Base-by-base conservation (phyloP, 768 basidiomycete genomes). In the Cystobasidium tubakii region DNA sequence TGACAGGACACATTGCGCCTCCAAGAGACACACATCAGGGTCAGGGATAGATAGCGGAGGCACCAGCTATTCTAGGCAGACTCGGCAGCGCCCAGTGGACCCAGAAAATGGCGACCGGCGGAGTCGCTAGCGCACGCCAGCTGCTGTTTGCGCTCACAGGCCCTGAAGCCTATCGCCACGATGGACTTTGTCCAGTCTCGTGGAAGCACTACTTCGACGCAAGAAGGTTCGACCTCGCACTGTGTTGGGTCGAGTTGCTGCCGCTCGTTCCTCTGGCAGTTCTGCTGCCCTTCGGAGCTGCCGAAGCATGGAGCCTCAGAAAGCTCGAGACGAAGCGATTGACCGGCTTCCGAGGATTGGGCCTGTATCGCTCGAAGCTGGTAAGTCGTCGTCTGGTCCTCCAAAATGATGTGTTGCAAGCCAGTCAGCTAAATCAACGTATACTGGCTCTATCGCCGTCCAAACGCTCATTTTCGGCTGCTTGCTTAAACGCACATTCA, bases 181-280 rank as follows among this genome's bases (percentile, higher is more conserved):
- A 71, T 55, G 69, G 54, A n/a, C 54, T 71, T 2, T 71, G 69
- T 55, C 69, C 69, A 36, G 21, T 36, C 23, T 36, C 27, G n/a
- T 71, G 69, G 69, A 57, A 36, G 54, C 70, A 74, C 44, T 55
- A 44, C 64, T 67, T 74, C 43, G 34, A 46, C 66, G 21, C 34
- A 10, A 27, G 39, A 23, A 72, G 73, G 9, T 74, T 74, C 46
- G 73, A 74, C 25, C 66, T 74, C 3, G 31, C 66, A 9, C 27
- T 66, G 25, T 65, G 66, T 27, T 65, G 46, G 39, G 55, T 66
- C 10, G 62, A 66, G 10, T 27, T 66, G 33, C 73, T 74, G 10
- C 63, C 73, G 10, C 36, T 66, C 6, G 29, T 74, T 12, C 73
- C 73, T 23, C 66, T 74, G 33, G 65, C 65, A 9, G 50, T 74